These are phyloP conservation scores for Ceratocystis ficicola DNA, from an alignment of 2,329 filamentous ascomycete genomes.

Conservation along the genomic window DNA sequence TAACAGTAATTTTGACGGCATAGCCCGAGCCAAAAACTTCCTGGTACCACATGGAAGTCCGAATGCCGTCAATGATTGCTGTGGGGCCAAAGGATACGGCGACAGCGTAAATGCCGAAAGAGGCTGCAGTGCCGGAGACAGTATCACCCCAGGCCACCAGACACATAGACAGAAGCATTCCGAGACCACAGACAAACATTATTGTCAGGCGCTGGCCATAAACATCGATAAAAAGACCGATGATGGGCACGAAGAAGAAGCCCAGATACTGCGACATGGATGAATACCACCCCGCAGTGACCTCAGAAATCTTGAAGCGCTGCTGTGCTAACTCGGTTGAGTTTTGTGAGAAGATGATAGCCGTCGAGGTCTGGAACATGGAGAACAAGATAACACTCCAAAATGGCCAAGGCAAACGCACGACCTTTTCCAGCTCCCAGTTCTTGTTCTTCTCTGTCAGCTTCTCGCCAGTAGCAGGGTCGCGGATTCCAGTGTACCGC, in stretches of 20 bases:
- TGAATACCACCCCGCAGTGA: slow-evolving; percentile 50
- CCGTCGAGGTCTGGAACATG: slow-evolving; percentile 46
- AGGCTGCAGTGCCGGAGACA: slow-evolving; percentile 41
- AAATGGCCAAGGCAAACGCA: slow-evolving; percentile 47
- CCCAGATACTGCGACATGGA: slow-evolving; percentile 42
- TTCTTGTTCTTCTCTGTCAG: slow-evolving; percentile 49
- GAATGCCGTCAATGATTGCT: slow-evolving; percentile 47
- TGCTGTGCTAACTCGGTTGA: slow-evolving; percentile 50
- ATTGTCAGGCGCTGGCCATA: slow-evolving; percentile 44
- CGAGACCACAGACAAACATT: slow-evolving; percentile 39
- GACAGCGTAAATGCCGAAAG: slow-evolving; percentile 48
- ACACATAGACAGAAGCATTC: slow-evolving; percentile 42
- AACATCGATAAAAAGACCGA: slow-evolving; percentile 46
- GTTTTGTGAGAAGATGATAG: slow-evolving; percentile 43
- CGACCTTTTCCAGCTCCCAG: slow-evolving; percentile 43
- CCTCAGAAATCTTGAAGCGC: slow-evolving; percentile 42
- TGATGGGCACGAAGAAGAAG: slow-evolving; percentile 46
- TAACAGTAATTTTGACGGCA: slow-evolving; percentile 48
- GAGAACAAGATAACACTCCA: slow-evolving; percentile 45
- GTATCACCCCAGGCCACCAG: slow-evolving; percentile 41
- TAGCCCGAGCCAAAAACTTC: slow-evolving; percentile 50
- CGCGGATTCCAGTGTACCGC: slow-evolving; percentile 36
- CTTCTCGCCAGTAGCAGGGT: slow-evolving; percentile 46
- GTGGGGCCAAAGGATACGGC: slow-evolving; percentile 45
- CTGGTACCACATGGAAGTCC: slow-evolving; percentile 48